These are phyloP conservation scores for Gossypium mustelinum DNA, from an alignment of 345 rosid genomes.

Conservation along the genomic window DNA sequence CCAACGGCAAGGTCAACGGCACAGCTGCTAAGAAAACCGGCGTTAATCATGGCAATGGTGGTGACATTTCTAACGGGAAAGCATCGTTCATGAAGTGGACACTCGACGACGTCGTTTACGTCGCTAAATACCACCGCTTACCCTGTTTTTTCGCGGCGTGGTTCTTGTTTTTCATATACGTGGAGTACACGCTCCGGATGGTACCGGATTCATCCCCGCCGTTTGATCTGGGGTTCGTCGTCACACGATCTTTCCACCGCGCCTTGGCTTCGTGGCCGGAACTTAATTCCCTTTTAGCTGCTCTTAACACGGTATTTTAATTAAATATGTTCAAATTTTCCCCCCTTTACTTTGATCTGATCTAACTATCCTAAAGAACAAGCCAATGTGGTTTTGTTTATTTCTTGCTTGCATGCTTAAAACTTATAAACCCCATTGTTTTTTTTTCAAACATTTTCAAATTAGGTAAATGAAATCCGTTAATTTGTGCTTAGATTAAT, in stretches of 20 bases:
- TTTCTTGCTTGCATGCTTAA: background rate
- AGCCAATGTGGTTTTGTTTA: background rate
- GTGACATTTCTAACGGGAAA: background rate
- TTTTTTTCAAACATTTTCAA: no score
- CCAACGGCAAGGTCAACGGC: background rate
- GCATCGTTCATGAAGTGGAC: conserved; percentile 68
- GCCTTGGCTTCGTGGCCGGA: conserved; percentile 60
- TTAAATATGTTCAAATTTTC: background rate
- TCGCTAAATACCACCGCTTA: conserved; percentile 59
- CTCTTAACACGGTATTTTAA: conserved; percentile 65
- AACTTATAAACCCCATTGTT: no score
- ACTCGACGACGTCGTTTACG: conserved; percentile 39
- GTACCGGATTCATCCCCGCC: conserved; percentile 67
- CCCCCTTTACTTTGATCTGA: no score
- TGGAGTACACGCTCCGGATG: conserved; percentile 93
- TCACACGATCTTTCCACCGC: conserved; percentile 57
- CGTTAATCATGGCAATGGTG: background rate
- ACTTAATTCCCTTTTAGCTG: conserved; percentile 71
- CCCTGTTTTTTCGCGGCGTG: conserved; percentile 63
- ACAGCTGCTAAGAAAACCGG: background rate
- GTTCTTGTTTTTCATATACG: conserved; percentile 76
- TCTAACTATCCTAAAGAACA: no score
- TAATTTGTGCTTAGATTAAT: background rate
- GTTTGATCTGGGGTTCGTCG: conserved; percentile 77
- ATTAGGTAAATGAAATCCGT: background rate